A percentile compares a stretch with the other conserved stretches of the same genome.
phyloP scores from a whole-genome alignment of 2,329 filamentous ascomycete genomes.

The Microascus cirrosus region DNA sequence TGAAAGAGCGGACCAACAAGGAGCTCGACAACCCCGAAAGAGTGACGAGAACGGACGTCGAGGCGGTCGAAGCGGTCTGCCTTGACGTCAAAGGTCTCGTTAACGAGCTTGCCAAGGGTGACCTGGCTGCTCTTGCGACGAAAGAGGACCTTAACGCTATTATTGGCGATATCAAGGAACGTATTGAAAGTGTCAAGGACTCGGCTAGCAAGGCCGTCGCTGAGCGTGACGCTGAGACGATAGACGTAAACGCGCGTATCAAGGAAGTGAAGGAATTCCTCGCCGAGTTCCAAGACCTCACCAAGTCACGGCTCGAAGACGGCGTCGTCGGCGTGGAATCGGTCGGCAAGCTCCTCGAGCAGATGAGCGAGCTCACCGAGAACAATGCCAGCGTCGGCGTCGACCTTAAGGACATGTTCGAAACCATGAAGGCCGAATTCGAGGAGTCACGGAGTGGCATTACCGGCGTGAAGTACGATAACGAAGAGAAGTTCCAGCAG shows the following conservation, averaged over 20 bases:
- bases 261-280: constrained; percentile 68
- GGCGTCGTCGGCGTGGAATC: constrained; percentile 62
- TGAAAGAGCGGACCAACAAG: constrained; percentile 45
- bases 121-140: constrained; percentile 58
- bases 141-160: constrained; percentile 68
- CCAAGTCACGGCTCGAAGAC: constrained; percentile 67
- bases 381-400: constrained; percentile 45
- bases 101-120: constrained; percentile 60
- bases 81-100: constrained; percentile 76
- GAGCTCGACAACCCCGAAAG: constrained; percentile 47
- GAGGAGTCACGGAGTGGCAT: constrained; percentile 75
- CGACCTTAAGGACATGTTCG: constrained; percentile 61
- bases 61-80: constrained; percentile 68
- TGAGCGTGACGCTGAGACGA: constrained; percentile 73
- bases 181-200: constrained; percentile 55
- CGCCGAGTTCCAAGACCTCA: constrained; percentile 64
- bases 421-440: constrained; percentile 74
- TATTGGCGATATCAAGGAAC: constrained; percentile 62
- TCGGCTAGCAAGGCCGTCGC: constrained; percentile 70
- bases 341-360: constrained; percentile 58
- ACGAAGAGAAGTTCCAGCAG: constrained; percentile 63
- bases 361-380: constrained; percentile 50
- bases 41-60: constrained; percentile 71
- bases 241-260: constrained; percentile 66
- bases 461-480: constrained; percentile 69